Evolutionary conservation across 106 monocot species (phyloP).

Genomic region (Triglochin maritima): DNA sequence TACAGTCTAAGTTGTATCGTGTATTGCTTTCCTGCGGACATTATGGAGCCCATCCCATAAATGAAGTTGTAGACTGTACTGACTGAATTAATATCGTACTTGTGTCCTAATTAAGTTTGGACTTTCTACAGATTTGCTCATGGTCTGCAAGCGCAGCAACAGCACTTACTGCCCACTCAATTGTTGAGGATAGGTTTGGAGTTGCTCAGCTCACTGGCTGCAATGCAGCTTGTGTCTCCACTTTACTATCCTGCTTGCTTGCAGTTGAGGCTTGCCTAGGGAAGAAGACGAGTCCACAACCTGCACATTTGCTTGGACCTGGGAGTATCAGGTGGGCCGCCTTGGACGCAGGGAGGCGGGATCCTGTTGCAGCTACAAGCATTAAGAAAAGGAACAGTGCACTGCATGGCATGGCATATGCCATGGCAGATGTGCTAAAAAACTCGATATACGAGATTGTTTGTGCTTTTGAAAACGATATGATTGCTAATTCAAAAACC

Average conservation of each 20-base stretch:
- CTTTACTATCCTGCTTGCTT: slow-evolving; percentile 55
- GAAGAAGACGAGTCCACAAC: slow-evolving; percentile 66
- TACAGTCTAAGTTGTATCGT: no score
- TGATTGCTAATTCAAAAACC: slow-evolving; percentile 48
- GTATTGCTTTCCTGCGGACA: no score
- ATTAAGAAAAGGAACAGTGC: slow-evolving; percentile 33
- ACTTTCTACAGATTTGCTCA: slow-evolving; percentile 42
- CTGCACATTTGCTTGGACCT: slow-evolving; percentile 48
- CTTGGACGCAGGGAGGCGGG: slow-evolving; percentile 27
- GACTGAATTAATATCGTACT: no score
- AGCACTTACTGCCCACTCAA: slow-evolving; percentile 63
- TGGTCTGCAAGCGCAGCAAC: slow-evolving; percentile 64
- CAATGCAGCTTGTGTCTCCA: slow-evolving; percentile 56
- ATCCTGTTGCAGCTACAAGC: slow-evolving; percentile 12
- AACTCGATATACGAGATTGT: slow-evolving; percentile 74
- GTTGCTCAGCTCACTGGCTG: slow-evolving; percentile 81
- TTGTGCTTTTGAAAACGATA: slow-evolving; percentile 54
- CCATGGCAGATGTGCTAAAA: slow-evolving; percentile 78
- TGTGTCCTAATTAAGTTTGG: no score
- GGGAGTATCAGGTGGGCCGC: slow-evolving; percentile 66
- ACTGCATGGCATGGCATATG: slow-evolving; percentile 55
- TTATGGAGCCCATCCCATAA: no score
- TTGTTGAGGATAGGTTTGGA: slow-evolving; percentile 75
- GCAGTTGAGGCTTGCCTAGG: slow-evolving; percentile 83
- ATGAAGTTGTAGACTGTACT: no score